Evolutionary conservation across 1,139 yeast genomes (phyloP), one percentile per base, ranked within the genome.

Genomic region (Blastobotrys serpentis): DNA sequence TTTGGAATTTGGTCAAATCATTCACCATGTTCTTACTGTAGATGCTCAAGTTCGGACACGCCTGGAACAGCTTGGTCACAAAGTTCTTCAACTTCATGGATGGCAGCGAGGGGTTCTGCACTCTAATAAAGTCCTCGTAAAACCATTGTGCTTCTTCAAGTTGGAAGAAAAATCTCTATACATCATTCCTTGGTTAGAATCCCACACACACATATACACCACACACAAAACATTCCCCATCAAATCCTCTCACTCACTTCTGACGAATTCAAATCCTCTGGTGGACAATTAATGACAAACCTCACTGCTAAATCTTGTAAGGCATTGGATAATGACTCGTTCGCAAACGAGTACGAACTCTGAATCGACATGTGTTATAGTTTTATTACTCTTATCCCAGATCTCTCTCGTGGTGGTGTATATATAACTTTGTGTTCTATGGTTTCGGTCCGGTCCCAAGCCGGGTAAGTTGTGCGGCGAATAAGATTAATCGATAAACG

Each of bases 141-240:
- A 86, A 94, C 98, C 98, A 94, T 62, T 89, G 96, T 1, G 98
- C 98, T 67, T 94, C 98, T 73, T 94, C 99, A 38, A 94, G 83
- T 64, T 90, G 96, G 71, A 94, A 94, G 62, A 89, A 80, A 32
- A 90, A 85, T 62, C 98, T 76, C 59, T 72, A 17, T 5, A 34
- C 14, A 14, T 22, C 25, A 3, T 37, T 18, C 14, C 11, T 38
- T 30, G n/a, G n/a, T n/a, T n/a, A n/a, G n/a, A n/a, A n/a, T n/a
- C n/a, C n/a, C n/a, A n/a, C n/a, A n/a, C n/a, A n/a, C n/a, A n/a
- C n/a, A n/a, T n/a, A n/a, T n/a, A n/a, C n/a, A n/a, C n/a, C n/a
- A n/a, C n/a, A n/a, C n/a, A n/a, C n/a, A n/a, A n/a, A n/a, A n/a
- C n/a, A n/a, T n/a, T n/a, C n/a, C n/a, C n/a, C n/a, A n/a, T n/a